Conservation (phyloP, 2,329 filamentous ascomycete genomes). For the Pyrenophora tritici-repentis region DNA sequence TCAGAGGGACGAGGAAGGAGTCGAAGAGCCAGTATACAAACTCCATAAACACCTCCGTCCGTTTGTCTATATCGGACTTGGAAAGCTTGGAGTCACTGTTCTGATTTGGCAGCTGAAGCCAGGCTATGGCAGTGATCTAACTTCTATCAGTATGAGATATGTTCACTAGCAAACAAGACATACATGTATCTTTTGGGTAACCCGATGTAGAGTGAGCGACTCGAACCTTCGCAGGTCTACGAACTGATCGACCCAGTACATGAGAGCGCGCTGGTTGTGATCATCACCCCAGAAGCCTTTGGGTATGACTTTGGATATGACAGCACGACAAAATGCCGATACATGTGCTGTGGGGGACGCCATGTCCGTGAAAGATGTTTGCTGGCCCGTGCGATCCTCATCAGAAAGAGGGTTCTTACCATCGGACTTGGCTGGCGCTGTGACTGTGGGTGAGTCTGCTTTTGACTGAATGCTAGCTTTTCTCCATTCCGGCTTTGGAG, state of each 20-base stretch:
- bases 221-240: conserved; percentile 80
- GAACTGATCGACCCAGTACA: conserved; percentile 76
- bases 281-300: conserved; percentile 72
- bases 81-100: conserved; percentile 61
- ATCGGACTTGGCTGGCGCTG: conserved; percentile 7
- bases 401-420: conserved; percentile 2
- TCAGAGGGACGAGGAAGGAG: conserved; percentile 83
- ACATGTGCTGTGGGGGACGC: conserved; percentile 71
- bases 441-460: conserved; percentile 8
- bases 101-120: conserved; percentile 67
- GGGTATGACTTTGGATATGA: conserved; percentile 74
- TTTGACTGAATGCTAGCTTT: conserved; percentile 28
- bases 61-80: conserved; percentile 73
- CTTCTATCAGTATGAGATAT: conserved; percentile 19
- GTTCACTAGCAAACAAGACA: conserved; percentile 8
- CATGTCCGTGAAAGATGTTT: conserved; percentile 62
- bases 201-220: conserved; percentile 75
- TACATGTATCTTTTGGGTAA: conserved; percentile 77
- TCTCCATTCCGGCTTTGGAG: conserved; percentile 33
- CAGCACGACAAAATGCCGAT: conserved; percentile 84
- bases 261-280: conserved; percentile 66
- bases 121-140: conserved; percentile 70
- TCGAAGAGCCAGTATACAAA: conserved; percentile 93
- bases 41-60: conserved; percentile 78
- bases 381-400: conserved; percentile 19